Evolutionary conservation across 768 basidiomycete genomes (phyloP), one percentile per base, ranked within the genome.

Genomic region (Candolleomyces efflorescens): DNA sequence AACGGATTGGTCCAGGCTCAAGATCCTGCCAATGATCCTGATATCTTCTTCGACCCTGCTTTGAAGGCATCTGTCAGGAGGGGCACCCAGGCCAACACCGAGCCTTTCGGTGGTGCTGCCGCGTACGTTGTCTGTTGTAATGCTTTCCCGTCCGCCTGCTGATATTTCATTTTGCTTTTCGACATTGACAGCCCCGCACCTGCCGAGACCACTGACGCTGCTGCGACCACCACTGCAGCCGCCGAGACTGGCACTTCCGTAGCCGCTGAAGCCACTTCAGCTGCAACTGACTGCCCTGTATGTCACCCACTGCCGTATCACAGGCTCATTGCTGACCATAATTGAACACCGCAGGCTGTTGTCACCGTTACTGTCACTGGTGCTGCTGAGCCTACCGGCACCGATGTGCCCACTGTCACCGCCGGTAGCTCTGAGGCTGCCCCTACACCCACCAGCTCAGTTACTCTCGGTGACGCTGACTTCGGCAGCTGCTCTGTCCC

Each of bases 401-500:
- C 65, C 38, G 63, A 60, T 38, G 64, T 69, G 17, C 62, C 70
- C 26, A 72, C 68, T n/a, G 68, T 70, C 23, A 62, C 65, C 49
- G 68, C 64, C 54, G 72, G 68, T 15, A 65, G 60, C 43, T 59
- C 63, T 37, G 51, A 68, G 24, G 53, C 68, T n/a, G 59, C 27
- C 27, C 23, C 49, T 36, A 26, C 23, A 36, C 20, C 64, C 20
- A 43, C 62, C 26, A 51, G 57, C 45, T 55, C 59, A 46, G 69
- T 71, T 47, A 7, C 49, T 20, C 12, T 51, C 24, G 49, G 49
- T 2, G 49, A 36, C 5, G 75, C 70, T 15, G 63, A 82, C 70
- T 85, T 86, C 59, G 83, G 84, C 37, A 73, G 67, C 22, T 85
- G 84, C 72, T 71, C 79, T 3, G 71, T 80, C 12, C 84, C 85